A percentile compares a stretch with the other conserved stretches of the same genome.
phyloP scores from a whole-genome alignment of 306 rosid species.

The Gleditsia sinensis region DNA sequence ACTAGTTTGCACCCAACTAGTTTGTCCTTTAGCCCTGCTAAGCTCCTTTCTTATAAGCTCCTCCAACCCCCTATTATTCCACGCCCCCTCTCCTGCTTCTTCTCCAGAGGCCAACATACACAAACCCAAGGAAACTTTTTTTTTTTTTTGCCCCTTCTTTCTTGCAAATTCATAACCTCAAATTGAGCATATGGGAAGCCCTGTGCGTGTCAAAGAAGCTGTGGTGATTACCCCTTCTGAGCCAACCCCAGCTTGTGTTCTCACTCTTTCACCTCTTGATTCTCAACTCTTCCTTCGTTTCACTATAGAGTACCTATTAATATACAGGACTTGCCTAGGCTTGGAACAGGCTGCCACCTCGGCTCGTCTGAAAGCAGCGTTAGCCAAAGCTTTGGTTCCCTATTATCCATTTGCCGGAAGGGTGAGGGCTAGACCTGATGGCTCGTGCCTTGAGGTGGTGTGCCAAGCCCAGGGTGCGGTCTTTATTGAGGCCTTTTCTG shows the following conservation, averaged over 20 bases:
- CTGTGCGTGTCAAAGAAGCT: conserved; percentile 62
- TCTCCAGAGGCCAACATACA: not conserved
- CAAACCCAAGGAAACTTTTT: too few species aligned
- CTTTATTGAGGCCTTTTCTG: conserved; percentile 71
- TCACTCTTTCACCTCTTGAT: conserved; percentile 72
- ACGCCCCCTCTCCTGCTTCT: not conserved
- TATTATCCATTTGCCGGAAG: conserved; percentile 78
- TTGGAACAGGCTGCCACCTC: conserved; percentile 34
- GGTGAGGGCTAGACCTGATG: conserved; percentile 46
- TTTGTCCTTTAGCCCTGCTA: too few species aligned
- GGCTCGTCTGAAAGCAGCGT: conserved; percentile 54
- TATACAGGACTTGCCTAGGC: conserved; percentile 48
- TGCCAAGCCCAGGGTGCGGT: conserved; percentile 76
- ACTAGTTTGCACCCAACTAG: not conserved
- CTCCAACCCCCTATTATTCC: not conserved
- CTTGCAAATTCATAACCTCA: not conserved
- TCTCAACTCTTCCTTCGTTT: conserved; percentile 93
- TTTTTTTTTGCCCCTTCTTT: not conserved
- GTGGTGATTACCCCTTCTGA: conserved; percentile 62
- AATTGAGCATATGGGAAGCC: conserved; percentile 49
- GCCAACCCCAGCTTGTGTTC: conserved; percentile 60
- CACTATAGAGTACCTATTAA: conserved; percentile 72
- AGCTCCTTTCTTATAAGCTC: not conserved
- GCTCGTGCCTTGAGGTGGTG: conserved; percentile 59
- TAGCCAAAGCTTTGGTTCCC: conserved; percentile 62